Evolutionary conservation across 495 filamentous ascomycete species (phyloP), one percentile per base, ranked within the genome.

Genomic region (Penicillium samsonianum): DNA sequence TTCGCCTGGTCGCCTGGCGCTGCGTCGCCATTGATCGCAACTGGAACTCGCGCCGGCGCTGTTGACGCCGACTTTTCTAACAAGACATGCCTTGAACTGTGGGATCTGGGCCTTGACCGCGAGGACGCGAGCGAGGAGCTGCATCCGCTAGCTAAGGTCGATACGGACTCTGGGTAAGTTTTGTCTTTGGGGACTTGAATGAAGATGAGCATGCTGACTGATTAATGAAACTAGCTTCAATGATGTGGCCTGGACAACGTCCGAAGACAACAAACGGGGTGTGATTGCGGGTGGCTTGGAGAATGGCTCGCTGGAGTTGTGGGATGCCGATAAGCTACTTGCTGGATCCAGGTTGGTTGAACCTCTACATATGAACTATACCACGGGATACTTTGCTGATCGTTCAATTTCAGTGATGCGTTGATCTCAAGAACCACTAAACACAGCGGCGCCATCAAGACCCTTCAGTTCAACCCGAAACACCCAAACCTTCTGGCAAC

Each of bases 51-150:
- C 65, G 92, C 93, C 53, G 94, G 94, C 51, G 94, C 94, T 59
- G 92, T 98, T 17, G 91, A 94, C 74, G 92, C 90, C 64, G 92
- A 97, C 71, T 98, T 99, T 78, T 98, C 94, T 5, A 92, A 94
- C 74, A 92, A 97, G 71, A 96, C 91, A 54, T 90, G 92, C 74
- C 81, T 99, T 40, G 94, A 99, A 79, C 80, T 99, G 43, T 99
- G 94, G 94, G 91, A 98, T 78, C 76, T 98, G 57, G 85, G 80
- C 65, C 76, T 97, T 65, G 88, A 90, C 71, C 85, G 84, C 70
- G 72, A 80, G 42, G 83, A 89, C 57, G 85, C 86, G 64, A 86
- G 85, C 44, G 82, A 87, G 51, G 94, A 98, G 78, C 83, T 96
- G 47, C 87, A 92, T 72, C 91, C 94, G 35, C 77, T 90, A 66